Percentiles rank a stretch among this genome's conserved stretches.
These are phyloP conservation scores for Betula pendula DNA, from an alignment of 306 rosid genomes.

Conservation along the genomic window DNA sequence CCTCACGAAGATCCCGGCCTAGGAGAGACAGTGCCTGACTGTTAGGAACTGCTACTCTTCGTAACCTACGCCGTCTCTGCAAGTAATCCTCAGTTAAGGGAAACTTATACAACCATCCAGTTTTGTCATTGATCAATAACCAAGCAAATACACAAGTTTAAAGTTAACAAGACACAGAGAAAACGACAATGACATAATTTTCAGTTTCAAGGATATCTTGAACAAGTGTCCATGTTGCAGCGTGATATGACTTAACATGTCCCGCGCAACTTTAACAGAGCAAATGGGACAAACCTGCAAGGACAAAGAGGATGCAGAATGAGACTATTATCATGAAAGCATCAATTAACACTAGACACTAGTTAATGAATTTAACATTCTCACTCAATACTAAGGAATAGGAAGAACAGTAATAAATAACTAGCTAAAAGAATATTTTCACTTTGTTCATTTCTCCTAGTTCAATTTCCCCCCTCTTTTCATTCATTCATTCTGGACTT, in stretches of 20 bases:
- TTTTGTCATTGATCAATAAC: slow-evolving; percentile 15
- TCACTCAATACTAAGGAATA: not conserved
- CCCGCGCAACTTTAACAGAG: slow-evolving; percentile 83
- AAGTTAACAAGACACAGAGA: not conserved
- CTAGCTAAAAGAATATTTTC: slow-evolving; percentile 6
- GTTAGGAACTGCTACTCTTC: slow-evolving; percentile 82
- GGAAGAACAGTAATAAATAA: not conserved
- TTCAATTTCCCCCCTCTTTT: not conserved
- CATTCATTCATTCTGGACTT: not conserved
- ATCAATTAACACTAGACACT: slow-evolving; percentile 17
- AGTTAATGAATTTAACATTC: not conserved
- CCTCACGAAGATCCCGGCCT: slow-evolving; percentile 97
- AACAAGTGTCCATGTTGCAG: slow-evolving; percentile 91
- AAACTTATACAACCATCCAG: slow-evolving; percentile 23
- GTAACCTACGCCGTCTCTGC: slow-evolving; percentile 86
- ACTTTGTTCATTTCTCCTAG: not conserved
- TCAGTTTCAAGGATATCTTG: slow-evolving; percentile 77
- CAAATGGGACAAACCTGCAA: slow-evolving; percentile 94
- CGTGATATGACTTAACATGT: slow-evolving; percentile 89
- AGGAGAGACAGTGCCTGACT: slow-evolving; percentile 71
- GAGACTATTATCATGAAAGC: slow-evolving; percentile 11
- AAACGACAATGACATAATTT: not conserved
- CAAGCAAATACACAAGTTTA: slow-evolving; percentile 6
- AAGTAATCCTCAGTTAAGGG: slow-evolving; percentile 70
- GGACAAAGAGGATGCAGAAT: slow-evolving; percentile 21